phyloP scores from a whole-genome alignment of 179 eudicot species.

The Kewa caespitosa region DNA sequence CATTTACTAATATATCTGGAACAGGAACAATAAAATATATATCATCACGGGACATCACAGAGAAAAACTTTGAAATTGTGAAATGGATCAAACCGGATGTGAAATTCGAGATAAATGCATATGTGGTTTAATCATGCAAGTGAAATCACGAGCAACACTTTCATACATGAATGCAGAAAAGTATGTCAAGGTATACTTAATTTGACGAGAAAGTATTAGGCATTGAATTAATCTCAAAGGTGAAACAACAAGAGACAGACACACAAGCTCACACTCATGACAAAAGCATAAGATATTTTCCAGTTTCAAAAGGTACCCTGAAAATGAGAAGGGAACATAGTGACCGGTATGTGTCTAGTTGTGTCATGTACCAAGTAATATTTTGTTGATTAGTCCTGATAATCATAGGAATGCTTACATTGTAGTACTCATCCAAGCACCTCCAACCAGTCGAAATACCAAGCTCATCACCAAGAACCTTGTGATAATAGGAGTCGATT shows the following conservation, averaged over 20 bases:
- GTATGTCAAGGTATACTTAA: no score
- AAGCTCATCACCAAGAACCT: constrained; percentile 63
- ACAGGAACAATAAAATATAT: no score
- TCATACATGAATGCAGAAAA: no score
- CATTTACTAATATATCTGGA: not conserved
- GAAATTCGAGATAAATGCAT: no score
- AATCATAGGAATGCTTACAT: constrained; percentile 48
- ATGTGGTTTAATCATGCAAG: no score
- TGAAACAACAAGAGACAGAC: not conserved
- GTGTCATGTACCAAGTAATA: not conserved
- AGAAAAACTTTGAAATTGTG: no score
- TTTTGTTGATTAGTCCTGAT: not conserved
- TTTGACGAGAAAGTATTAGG: not conserved
- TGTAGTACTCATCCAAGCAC: constrained; percentile 62
- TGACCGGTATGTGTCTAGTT: not conserved
- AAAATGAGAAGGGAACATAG: not conserved
- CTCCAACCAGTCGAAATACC: constrained; percentile 96
- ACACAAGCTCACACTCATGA: not conserved
- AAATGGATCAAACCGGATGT: no score
- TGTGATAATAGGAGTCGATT: constrained; percentile 80
- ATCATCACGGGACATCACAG: no score
- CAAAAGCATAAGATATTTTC: not conserved
- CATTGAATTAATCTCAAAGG: not conserved
- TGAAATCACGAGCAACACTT: no score
- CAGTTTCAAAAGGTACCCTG: not conserved